A percentile compares a stretch with the other conserved stretches of the same genome.
Evolutionary conservation across 345 rosid species (phyloP).

Genomic region (Murraya koenigii): DNA sequence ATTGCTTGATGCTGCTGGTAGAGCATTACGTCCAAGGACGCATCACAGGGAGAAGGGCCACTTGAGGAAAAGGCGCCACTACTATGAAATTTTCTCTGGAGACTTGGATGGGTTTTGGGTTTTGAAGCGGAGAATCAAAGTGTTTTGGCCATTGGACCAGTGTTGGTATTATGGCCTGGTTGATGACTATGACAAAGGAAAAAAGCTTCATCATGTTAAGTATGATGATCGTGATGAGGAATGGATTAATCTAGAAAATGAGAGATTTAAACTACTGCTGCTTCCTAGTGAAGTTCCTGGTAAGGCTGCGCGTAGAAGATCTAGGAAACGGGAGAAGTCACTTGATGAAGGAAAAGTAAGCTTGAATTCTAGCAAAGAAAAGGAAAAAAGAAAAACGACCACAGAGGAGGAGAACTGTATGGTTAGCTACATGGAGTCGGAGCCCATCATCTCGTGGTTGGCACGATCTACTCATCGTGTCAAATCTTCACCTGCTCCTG

Average conservation of each 20-base stretch:
- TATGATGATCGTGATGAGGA: conserved; percentile 99
- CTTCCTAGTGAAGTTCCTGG: conserved; percentile 79
- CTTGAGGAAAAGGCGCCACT: conserved; percentile 77
- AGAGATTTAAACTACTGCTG: conserved; percentile 81
- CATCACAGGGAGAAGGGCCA: conserved; percentile 49
- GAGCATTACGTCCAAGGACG: conserved; percentile 75
- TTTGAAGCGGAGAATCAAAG: conserved; percentile 69
- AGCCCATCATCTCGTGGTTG: conserved; percentile 93
- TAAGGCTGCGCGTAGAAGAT: conserved; percentile 42
- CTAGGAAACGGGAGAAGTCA: conserved; percentile 33
- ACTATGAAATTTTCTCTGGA: conserved; percentile 64
- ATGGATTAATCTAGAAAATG: conserved; percentile 81
- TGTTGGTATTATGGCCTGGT: conserved; percentile 88
- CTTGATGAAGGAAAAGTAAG: conserved; percentile 35
- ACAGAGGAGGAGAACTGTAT: conserved; percentile 50
- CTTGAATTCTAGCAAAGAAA: conserved; percentile 34
- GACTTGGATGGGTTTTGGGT: conserved; percentile 78
- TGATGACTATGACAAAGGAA: conserved; percentile 64
- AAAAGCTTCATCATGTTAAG: conserved; percentile 81
- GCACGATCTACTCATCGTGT: conserved; percentile 53
- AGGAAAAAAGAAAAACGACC: conserved; percentile 34
- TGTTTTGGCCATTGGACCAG: conserved; percentile 95
- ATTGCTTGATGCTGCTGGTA: conserved; percentile 56
- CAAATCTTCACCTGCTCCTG: conserved; percentile 54
- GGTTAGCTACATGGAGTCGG: conserved; percentile 67